phyloP scores from a whole-genome alignment of 106 monocot genomes.

The Allium fistulosum region DNA sequence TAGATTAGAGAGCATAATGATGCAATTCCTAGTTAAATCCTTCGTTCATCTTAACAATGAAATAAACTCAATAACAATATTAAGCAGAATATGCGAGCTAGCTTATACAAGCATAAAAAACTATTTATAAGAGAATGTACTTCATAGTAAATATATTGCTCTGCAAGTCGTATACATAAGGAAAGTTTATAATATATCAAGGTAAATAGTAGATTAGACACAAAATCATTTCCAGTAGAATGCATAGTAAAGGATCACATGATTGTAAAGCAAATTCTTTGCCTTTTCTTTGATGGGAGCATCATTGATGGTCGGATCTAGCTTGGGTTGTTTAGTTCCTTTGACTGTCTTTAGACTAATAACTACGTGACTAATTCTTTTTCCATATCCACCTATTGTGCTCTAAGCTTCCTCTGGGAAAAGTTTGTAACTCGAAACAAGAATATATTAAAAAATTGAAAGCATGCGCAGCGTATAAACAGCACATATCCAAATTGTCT shows the following conservation, averaged over 20 bases:
- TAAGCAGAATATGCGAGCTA: too few relatives aligned
- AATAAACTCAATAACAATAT: too few relatives aligned
- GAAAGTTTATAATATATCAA: not conserved
- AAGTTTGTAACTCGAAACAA: conserved; percentile 84
- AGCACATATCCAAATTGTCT: not conserved
- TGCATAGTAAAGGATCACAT: not conserved
- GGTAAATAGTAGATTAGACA: too few relatives aligned
- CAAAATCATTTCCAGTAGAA: too few relatives aligned
- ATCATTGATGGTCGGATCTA: conserved; percentile 98
- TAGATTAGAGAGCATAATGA: too few relatives aligned
- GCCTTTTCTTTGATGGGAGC: conserved; percentile 97
- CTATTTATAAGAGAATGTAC: too few relatives aligned
- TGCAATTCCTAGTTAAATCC: too few relatives aligned
- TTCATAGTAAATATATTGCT: not conserved
- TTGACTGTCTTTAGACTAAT: conserved; percentile 79
- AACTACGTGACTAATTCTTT: conserved; percentile 89
- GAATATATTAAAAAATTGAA: not conserved
- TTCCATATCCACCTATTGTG: conserved; percentile 82
- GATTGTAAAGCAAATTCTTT: conserved; percentile 1
- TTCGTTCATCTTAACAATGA: too few relatives aligned
- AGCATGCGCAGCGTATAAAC: not conserved
- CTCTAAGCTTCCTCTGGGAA: conserved; percentile 93
- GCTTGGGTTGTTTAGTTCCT: conserved; percentile 88
- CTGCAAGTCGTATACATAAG: not conserved
- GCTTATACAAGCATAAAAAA: too few relatives aligned